Conservation (phyloP, 805 yeast genomes). For the Candida adriatica region DNA sequence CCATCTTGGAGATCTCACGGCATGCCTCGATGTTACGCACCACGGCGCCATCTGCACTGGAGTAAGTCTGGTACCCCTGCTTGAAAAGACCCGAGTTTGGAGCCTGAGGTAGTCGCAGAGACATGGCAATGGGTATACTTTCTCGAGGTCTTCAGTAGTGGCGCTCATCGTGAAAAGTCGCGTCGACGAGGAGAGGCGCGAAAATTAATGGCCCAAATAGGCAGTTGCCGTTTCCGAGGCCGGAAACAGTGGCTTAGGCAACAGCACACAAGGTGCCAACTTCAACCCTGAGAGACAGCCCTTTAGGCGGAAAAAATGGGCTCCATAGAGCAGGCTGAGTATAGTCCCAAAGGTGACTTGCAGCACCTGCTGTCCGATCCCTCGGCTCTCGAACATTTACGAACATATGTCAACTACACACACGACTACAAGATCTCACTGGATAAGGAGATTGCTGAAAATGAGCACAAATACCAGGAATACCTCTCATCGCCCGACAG, state of each 20-base stretch:
- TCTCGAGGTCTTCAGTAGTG: too few relatives aligned
- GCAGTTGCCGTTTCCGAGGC: too few relatives aligned
- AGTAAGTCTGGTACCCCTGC: constrained; percentile 85
- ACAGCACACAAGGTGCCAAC: too few relatives aligned
- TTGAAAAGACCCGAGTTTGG: constrained; percentile 93
- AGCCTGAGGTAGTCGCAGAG: constrained; percentile 83
- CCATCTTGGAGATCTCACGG: constrained; percentile 86
- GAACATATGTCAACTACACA: constrained; percentile 42
- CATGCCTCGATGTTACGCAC: constrained; percentile 90
- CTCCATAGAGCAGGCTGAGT: constrained; percentile 28
- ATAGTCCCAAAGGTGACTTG: constrained; percentile 50
- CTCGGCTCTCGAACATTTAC: constrained; percentile 42
- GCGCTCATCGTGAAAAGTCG: too few relatives aligned
- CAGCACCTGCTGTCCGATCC: constrained; percentile 44
- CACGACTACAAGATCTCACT: constrained; percentile 43
- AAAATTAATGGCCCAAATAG: too few relatives aligned
- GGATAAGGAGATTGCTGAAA: constrained; percentile 35
- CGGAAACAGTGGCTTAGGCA: too few relatives aligned
- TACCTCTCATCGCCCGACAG: constrained; percentile 5
- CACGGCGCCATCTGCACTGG: constrained; percentile 91
- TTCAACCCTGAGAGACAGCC: background rate
- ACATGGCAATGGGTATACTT: too few relatives aligned
- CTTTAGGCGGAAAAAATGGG: constrained; percentile 19
- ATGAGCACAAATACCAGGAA: constrained; percentile 20
- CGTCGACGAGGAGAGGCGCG: too few relatives aligned